A percentile compares a stretch with the other conserved stretches of the same genome.
Conservation (phyloP, 768 basidiomycete genomes). For the Lentinula sp. region DNA sequence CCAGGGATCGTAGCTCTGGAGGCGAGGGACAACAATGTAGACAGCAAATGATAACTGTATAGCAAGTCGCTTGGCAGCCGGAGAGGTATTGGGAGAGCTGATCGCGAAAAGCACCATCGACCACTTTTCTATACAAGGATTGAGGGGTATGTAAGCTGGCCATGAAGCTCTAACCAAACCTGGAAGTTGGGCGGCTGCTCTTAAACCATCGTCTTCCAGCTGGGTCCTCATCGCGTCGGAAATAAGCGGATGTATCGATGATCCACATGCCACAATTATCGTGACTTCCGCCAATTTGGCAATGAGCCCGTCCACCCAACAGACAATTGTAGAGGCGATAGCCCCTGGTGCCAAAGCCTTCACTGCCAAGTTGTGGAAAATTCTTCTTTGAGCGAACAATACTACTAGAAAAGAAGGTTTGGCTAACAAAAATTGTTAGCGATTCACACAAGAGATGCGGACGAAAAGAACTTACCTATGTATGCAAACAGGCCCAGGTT, state of each 20-base stretch:
- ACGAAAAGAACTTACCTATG: not conserved
- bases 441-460: not conserved
- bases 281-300: slow-evolving; percentile 40
- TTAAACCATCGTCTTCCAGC: slow-evolving; percentile 43
- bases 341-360: slow-evolving; percentile 18
- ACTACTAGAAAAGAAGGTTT: slow-evolving; percentile 21
- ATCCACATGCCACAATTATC: slow-evolving; percentile 22
- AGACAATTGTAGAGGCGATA: slow-evolving; percentile 32
- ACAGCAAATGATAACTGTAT: slow-evolving; percentile 49
- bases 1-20: slow-evolving; percentile 23
- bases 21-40: slow-evolving; percentile 44
- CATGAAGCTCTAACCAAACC: slow-evolving; percentile 25
- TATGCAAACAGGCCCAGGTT: not conserved
- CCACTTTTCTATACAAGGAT: slow-evolving; percentile 43
- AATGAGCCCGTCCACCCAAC: slow-evolving; percentile 62
- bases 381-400: slow-evolving; percentile 49
- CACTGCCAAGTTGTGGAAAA: slow-evolving; percentile 40
- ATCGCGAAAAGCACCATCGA: slow-evolving; percentile 36
- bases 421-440: slow-evolving; percentile 15
- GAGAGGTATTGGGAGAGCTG: slow-evolving; percentile 45
- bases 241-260: slow-evolving; percentile 5
- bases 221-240: slow-evolving; percentile 29
- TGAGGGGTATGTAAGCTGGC: not conserved
- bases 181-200: slow-evolving; percentile 66
- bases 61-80: slow-evolving; percentile 55